Evolutionary conservation across 345 rosid species (phyloP).

Genomic region (Syzygium jambos): DNA sequence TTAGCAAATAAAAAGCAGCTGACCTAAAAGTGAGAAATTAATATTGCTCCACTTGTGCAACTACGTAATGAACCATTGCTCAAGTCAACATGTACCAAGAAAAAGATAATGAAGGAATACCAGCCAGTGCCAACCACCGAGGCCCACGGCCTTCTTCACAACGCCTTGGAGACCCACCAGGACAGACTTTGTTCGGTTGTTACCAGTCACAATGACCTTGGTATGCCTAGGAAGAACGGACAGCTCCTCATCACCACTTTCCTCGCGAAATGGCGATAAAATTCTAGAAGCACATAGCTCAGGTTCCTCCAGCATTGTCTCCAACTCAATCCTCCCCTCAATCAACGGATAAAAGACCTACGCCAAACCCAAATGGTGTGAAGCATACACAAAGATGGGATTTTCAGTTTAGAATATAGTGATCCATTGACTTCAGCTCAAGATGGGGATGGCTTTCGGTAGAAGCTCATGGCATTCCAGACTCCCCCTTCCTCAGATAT

Average conservation of each 20-base stretch:
- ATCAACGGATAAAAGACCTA: neutral
- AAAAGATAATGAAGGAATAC: conserved; percentile 13
- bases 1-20: neutral
- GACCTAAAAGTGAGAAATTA: neutral
- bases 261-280: conserved; percentile 44
- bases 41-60: neutral
- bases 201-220: conserved; percentile 59
- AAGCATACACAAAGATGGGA: neutral
- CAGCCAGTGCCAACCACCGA: conserved; percentile 84
- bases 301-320: conserved; percentile 23
- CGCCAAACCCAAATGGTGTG: neutral
- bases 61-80: neutral
- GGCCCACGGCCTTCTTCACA: conserved; percentile 69
- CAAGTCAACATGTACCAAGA: neutral
- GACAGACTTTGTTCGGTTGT: conserved; percentile 60
- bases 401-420: neutral
- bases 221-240: conserved; percentile 65
- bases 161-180: conserved; percentile 68
- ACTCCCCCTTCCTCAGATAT: neutral
- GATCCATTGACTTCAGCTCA: neutral
- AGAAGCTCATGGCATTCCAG: neutral
- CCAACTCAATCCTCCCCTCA: neutral
- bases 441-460: neutral
- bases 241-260: conserved; percentile 60
- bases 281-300: conserved; percentile 32